Conservation (phyloP, 2,329 filamentous ascomycete genomes). For the Penicillium sp. region DNA sequence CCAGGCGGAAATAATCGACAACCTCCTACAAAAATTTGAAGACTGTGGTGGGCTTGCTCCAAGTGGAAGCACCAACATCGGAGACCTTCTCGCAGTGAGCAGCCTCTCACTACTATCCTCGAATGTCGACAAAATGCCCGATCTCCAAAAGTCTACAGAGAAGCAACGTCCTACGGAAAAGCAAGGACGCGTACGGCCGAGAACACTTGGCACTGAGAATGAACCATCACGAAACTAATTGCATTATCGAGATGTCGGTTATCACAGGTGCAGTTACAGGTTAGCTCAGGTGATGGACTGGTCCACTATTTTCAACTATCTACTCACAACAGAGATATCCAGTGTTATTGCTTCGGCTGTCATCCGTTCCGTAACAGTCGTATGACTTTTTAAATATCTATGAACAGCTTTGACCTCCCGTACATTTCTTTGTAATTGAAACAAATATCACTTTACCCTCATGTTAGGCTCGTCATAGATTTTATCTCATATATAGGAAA, state of each 20-base stretch:
- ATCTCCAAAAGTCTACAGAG: slow-evolving; percentile 5
- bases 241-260: slow-evolving; percentile 3
- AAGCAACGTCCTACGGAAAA: slow-evolving; percentile 7
- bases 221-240: slow-evolving; percentile 4
- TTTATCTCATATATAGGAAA: too few species aligned
- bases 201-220: slow-evolving; percentile 2
- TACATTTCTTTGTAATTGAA: too few species aligned
- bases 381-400: too few species aligned
- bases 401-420: too few species aligned
- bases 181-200: slow-evolving; percentile 3
- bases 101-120: slow-evolving; percentile 11
- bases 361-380: too few species aligned
- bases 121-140: slow-evolving; percentile 4
- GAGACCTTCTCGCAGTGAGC: slow-evolving; percentile 16
- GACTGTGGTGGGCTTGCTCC: slow-evolving; percentile 12
- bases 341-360: too few species aligned
- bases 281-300: background rate
- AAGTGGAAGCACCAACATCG: slow-evolving; percentile 15
- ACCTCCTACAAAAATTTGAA: slow-evolving; percentile 11
- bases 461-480: too few species aligned
- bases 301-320: slow-evolving; percentile 3
- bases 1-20: slow-evolving; percentile 19
- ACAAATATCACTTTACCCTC: too few species aligned
- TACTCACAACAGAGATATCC: too few species aligned
- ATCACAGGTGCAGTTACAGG: background rate